Evolutionary conservation across 148 eudicot species (phyloP).

Genomic region (Agrostemma githago): DNA sequence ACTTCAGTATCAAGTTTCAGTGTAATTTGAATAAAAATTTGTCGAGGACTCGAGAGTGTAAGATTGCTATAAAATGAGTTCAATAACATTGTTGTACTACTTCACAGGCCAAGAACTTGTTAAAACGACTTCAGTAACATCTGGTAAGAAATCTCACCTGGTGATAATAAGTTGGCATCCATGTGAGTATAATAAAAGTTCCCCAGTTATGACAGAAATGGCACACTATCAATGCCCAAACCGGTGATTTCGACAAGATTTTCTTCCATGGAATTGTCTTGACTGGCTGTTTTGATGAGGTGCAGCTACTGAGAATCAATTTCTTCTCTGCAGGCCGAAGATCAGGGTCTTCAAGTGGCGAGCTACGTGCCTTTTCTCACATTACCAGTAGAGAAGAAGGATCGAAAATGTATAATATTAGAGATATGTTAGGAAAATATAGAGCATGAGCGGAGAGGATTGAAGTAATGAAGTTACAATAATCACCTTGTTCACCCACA

Average conservation of each 20-base stretch:
- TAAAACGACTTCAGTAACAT: not conserved
- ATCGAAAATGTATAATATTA: not conserved
- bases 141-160: conserved; percentile 41
- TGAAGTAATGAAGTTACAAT: not conserved
- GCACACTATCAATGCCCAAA: conserved; percentile 89
- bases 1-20: too few relatives aligned
- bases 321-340: conserved; percentile 70
- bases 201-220: conserved; percentile 99
- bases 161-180: conserved; percentile 99
- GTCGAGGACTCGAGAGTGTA: too few relatives aligned
- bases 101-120: not conserved
- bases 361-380: conserved; percentile 65
- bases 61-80: too few relatives aligned
- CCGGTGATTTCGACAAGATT: conserved; percentile 83
- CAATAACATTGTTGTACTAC: not conserved
- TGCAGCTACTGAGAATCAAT: conserved; percentile 52
- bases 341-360: conserved; percentile 83
- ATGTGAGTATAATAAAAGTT: conserved; percentile 88
- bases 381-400: conserved; percentile 5
- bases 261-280: conserved; percentile 73
- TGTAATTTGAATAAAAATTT: too few relatives aligned
- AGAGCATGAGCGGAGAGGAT: not conserved
- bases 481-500: conserved; percentile 75
- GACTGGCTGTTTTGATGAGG: conserved; percentile 60
- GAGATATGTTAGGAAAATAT: too few relatives aligned